Evolutionary conservation across 345 rosid species (phyloP), one percentile per base, ranked within the genome.

Genomic region (Ricinus communis): DNA sequence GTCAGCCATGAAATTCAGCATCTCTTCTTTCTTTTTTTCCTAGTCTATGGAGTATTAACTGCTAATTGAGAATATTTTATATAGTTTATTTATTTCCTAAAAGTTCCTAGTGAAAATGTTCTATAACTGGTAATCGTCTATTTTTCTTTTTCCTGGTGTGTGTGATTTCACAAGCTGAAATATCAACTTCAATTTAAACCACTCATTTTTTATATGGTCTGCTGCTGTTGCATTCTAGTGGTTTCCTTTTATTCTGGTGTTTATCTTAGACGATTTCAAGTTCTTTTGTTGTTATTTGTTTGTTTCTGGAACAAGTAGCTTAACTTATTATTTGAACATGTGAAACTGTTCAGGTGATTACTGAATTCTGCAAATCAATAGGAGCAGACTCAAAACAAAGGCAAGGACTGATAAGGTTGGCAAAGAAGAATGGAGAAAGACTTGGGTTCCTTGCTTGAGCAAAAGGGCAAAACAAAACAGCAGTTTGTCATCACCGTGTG

Each of bases 321-420:
- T 19, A 14, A 19, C 5, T 40, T 19, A 45, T 30, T 27, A n/a
- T n/a, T n/a, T n/a, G n/a, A 46, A 57, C 22, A 16, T 36, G 57
- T 54, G 38, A 2, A 47, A 68, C 45, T 66, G 49, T 51, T 57
- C 89, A 91, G 97, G 97, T 95, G 64, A 95, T 93, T 46, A 93
- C 88, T 1, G 97, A 91, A 73, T 95, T 95, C 81, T 95, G 97
- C 87, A 95, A 87, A 83, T 83, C 99, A 12, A 91, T 95, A 41
- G 99, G 99, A 75, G 97, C 99, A 7, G 99, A 95, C 85, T 81
- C 89, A 0, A 95, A 95, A 74, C 99, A 91, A 76, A 88, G 97
- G 85, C 99, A 95, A 81, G 97, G 99, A 21, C 80, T 95, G 66
- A 95, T 95, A 47, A 86, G 99, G 56, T 71, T 95, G 74, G 99